Percentiles rank a stretch among this genome's conserved stretches.
Conservation (phyloP, 495 filamentous ascomycete genomes). For the Paragyromitra xinjiangensis region DNA sequence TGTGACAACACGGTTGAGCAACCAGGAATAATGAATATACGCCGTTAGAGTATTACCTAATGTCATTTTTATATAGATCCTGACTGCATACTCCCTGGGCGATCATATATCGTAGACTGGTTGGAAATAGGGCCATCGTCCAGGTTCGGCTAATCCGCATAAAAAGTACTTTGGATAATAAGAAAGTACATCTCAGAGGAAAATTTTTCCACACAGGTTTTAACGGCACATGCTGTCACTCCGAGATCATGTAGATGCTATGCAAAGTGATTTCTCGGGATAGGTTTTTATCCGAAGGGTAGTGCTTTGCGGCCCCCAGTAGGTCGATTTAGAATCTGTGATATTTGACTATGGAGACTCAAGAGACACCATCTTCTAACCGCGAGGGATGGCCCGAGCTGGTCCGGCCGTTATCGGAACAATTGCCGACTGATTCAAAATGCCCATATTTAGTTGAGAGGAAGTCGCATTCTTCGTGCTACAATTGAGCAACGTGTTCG, state of each 20-base stretch:
- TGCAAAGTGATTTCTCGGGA: background rate
- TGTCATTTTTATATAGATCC: background rate
- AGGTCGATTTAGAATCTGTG: background rate
- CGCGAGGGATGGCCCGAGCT: background rate
- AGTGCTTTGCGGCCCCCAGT: background rate
- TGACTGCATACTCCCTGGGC: background rate
- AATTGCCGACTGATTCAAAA: background rate
- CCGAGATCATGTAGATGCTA: background rate
- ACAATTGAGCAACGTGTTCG: background rate
- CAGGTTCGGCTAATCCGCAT: conserved; percentile 22
- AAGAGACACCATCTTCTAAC: background rate
- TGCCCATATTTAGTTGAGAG: background rate
- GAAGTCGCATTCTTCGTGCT: background rate
- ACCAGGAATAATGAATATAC: background rate
- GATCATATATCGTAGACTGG: conserved; percentile 11
- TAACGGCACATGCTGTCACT: background rate
- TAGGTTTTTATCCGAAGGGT: background rate
- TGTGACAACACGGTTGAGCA: background rate
- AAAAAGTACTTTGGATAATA: conserved; percentile 15
- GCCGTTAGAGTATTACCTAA: conserved; percentile 1
- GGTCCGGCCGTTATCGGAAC: background rate
- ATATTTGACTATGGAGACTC: background rate
- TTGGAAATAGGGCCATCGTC: conserved; percentile 25
- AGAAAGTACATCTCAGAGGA: background rate
- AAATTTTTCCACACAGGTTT: background rate